phyloP scores from a whole-genome alignment of 1,284 basidiomycete genomes.

The Takashimella tepidaria region DNA sequence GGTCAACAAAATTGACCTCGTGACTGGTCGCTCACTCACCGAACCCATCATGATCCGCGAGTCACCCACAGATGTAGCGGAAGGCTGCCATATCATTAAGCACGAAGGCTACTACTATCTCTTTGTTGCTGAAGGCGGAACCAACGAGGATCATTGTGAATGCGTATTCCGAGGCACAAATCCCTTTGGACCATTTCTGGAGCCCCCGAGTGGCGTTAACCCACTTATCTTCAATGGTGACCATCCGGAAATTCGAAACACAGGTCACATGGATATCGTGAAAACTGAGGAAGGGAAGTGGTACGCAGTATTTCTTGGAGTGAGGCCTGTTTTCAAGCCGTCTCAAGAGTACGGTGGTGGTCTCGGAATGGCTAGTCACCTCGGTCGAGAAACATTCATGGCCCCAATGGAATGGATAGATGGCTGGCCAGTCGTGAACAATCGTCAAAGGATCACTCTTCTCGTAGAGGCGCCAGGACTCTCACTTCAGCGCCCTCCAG shows the following conservation, averaged over 20 bases:
- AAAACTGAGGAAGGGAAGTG: conserved; percentile 18
- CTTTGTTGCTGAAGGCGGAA: conserved; percentile 26
- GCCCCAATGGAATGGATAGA: conserved; percentile 21
- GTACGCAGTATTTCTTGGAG: conserved; percentile 24
- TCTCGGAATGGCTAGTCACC: conserved; percentile 7
- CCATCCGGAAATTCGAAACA: conserved; percentile 15
- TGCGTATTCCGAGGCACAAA: conserved; percentile 14
- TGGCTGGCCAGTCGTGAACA: conserved; percentile 21
- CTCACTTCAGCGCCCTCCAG: not conserved
- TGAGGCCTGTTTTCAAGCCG: conserved; percentile 5
- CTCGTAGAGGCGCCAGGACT: not conserved
- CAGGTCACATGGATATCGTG: conserved; percentile 29
- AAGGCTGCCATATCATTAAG: conserved; percentile 25
- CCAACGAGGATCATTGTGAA: conserved; percentile 18
- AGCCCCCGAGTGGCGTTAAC: conserved; percentile 14
- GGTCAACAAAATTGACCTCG: conserved; percentile 24
- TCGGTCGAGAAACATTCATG: conserved; percentile 21
- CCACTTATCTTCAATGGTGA: conserved; percentile 14
- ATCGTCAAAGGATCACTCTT: conserved; percentile 2
- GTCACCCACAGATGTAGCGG: conserved; percentile 12
- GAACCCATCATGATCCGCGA: conserved; percentile 5
- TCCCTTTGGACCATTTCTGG: conserved; percentile 14
- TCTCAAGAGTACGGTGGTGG: not conserved
- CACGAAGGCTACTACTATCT: conserved; percentile 28
- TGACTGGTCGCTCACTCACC: conserved; percentile 11